Percentiles rank a stretch among this genome's conserved stretches.
Evolutionary conservation across 768 basidiomycete species (phyloP).

Genomic region (Pleurotus tuber-regium): DNA sequence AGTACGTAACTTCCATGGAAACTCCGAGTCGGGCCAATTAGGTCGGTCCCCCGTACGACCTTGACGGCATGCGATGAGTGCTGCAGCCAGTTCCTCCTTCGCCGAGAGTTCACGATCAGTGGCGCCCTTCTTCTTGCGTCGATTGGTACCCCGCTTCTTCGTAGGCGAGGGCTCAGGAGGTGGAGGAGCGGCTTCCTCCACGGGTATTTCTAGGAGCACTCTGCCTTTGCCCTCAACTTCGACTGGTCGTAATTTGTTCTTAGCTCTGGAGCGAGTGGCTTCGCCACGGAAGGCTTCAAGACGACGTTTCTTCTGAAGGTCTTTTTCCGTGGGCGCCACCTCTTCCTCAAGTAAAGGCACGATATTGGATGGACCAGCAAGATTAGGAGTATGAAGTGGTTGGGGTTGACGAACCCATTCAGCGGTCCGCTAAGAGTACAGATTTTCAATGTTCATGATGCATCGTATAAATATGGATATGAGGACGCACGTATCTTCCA

Average conservation of each 20-base stretch:
- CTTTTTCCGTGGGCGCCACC: slow-evolving; percentile 50
- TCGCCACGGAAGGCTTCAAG: slow-evolving; percentile 63
- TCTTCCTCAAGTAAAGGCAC: slow-evolving; percentile 39
- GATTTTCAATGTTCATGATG: slow-evolving; percentile 13
- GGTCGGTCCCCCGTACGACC: slow-evolving; percentile 39
- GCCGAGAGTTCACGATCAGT: slow-evolving; percentile 23
- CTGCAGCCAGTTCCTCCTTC: slow-evolving; percentile 30
- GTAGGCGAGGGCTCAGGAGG: slow-evolving; percentile 28
- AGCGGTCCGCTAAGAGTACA: slow-evolving; percentile 56
- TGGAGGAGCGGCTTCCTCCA: slow-evolving; percentile 28
- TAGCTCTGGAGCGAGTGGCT: slow-evolving; percentile 26
- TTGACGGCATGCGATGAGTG: slow-evolving; percentile 15
- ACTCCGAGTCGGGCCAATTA: slow-evolving; percentile 77
- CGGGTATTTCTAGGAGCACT: slow-evolving; percentile 59
- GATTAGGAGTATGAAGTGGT: slow-evolving; percentile 39
- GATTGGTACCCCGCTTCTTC: slow-evolving; percentile 37
- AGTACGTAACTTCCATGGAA: slow-evolving; percentile 72
- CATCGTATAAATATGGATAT: too few species aligned
- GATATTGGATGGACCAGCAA: slow-evolving; percentile 41
- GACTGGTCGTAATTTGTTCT: slow-evolving; percentile 55
- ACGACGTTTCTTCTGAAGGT: slow-evolving; percentile 64
- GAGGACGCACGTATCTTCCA: slow-evolving; percentile 62
- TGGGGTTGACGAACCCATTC: slow-evolving; percentile 62
- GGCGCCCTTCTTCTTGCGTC: slow-evolving; percentile 51
- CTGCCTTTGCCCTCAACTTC: slow-evolving; percentile 69